phyloP scores from a whole-genome alignment of 768 basidiomycete species.

The Infundibulicybe gibba region DNA sequence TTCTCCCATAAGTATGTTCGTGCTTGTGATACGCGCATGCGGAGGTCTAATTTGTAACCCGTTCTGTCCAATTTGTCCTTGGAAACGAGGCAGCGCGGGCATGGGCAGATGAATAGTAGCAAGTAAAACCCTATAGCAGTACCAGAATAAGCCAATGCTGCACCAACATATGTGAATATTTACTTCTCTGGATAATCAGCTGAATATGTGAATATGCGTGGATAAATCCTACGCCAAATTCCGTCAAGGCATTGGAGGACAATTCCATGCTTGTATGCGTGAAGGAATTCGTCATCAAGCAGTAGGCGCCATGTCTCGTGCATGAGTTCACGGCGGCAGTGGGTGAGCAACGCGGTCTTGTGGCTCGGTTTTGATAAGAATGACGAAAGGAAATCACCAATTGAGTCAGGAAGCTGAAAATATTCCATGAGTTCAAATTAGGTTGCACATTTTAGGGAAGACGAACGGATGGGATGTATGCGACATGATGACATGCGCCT shows the following conservation, averaged over 20 bases:
- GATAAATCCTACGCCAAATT: slow-evolving; percentile 16
- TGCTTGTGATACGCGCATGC: background rate
- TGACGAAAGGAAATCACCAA: slow-evolving; percentile 16
- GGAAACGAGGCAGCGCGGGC: slow-evolving; percentile 13
- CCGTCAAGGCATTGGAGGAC: slow-evolving; percentile 18
- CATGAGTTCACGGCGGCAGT: slow-evolving; percentile 23
- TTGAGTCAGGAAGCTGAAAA: slow-evolving; percentile 18
- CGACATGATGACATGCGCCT: slow-evolving; percentile 21
- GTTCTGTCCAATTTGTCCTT: slow-evolving; percentile 7
- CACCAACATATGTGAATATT: background rate
- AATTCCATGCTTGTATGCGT: slow-evolving; percentile 19
- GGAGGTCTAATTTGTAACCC: background rate
- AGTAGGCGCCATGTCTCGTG: slow-evolving; percentile 19
- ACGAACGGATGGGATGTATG: slow-evolving; percentile 29
- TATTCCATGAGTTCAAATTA: background rate
- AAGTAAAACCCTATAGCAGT: background rate
- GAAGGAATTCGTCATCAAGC: slow-evolving; percentile 19
- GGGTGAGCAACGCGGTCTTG: slow-evolving; percentile 13
- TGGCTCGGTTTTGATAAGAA: slow-evolving; percentile 9
- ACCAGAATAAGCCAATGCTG: background rate
- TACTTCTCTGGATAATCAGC: slow-evolving; percentile 25
- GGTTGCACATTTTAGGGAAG: background rate
- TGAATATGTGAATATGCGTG: slow-evolving; percentile 19
- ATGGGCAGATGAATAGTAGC: slow-evolving; percentile 9
- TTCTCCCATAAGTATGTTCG: background rate